These are phyloP conservation scores for Mycosarcoma maydis DNA, from an alignment of 1,284 basidiomycete species.

Conservation along the genomic window DNA sequence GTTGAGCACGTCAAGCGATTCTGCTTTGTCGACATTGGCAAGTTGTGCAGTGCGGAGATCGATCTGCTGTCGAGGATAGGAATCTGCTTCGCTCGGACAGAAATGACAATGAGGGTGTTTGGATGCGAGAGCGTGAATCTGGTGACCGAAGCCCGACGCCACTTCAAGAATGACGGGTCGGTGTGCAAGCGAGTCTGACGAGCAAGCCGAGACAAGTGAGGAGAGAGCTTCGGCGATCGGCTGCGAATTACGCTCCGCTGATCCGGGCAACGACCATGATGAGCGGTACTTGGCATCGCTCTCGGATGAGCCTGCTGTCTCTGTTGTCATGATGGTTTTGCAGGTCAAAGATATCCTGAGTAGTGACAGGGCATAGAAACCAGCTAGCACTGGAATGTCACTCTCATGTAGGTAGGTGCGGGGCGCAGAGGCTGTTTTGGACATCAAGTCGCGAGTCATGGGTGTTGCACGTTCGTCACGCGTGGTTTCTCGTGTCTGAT, in stretches of 20 bases:
- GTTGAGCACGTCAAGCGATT: constrained; percentile 31
- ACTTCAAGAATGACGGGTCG: constrained; percentile 35
- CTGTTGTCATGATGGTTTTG: background rate
- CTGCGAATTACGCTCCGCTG: constrained; percentile 44
- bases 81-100: constrained; percentile 42
- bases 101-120: constrained; percentile 14
- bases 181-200: constrained; percentile 6
- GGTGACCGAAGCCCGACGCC: constrained; percentile 43
- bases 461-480: too few relatives aligned
- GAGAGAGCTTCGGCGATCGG: constrained; percentile 38
- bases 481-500: too few relatives aligned
- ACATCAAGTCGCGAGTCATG: too few relatives aligned
- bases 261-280: constrained; percentile 37
- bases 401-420: constrained; percentile 8
- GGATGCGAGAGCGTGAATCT: constrained; percentile 23
- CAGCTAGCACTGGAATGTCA: too few relatives aligned
- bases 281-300: constrained; percentile 27
- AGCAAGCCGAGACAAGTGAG: constrained; percentile 3
- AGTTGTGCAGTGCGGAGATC: constrained; percentile 6
- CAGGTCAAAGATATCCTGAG: too few relatives aligned
- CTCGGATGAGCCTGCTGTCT: background rate
- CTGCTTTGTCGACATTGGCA: constrained; percentile 29
- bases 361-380: too few relatives aligned
- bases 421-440: background rate
- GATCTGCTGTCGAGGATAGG: constrained; percentile 31